Evolutionary conservation across 202 grass and related monocot species (phyloP).

Genomic region (Schoenoplectus tabernaemontani): DNA sequence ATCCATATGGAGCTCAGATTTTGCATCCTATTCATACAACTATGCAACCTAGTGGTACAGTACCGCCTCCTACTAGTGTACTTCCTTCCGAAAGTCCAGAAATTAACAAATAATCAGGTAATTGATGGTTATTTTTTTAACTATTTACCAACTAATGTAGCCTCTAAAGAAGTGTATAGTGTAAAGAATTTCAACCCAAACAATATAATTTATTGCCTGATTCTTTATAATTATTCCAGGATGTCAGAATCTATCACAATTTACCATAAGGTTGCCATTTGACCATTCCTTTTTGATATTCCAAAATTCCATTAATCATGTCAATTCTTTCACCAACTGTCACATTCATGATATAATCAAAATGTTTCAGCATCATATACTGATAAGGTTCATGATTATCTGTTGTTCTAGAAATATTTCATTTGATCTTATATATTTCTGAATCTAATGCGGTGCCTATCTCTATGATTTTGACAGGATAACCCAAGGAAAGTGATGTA

Average conservation of each 20-base stretch:
- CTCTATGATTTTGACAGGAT: conserved; percentile 23
- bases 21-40: conserved; percentile 26
- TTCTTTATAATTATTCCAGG: neutral
- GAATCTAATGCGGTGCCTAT: neutral
- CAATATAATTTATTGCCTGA: neutral
- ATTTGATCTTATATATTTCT: neutral
- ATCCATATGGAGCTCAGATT: conserved; percentile 29
- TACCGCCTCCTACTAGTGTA: neutral
- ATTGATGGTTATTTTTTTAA: neutral
- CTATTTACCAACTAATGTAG: neutral
- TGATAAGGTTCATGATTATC: conserved; percentile 18
- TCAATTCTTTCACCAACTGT: conserved; percentile 19
- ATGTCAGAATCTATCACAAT: conserved; percentile 11
- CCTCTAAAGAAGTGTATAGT: neutral
- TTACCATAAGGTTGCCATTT: neutral
- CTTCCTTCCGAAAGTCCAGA: conserved; percentile 20
- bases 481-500: conserved; percentile 8
- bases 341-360: conserved; percentile 14
- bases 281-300: conserved; percentile 8
- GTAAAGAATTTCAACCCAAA: neutral
- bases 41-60: neutral
- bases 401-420: neutral
- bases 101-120: conserved; percentile 30
- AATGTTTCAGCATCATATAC: conserved; percentile 6
- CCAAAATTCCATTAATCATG: neutral